These are phyloP conservation scores for Phylloporus sp. DNA, from an alignment of 768 basidiomycete genomes.

Conservation along the genomic window DNA sequence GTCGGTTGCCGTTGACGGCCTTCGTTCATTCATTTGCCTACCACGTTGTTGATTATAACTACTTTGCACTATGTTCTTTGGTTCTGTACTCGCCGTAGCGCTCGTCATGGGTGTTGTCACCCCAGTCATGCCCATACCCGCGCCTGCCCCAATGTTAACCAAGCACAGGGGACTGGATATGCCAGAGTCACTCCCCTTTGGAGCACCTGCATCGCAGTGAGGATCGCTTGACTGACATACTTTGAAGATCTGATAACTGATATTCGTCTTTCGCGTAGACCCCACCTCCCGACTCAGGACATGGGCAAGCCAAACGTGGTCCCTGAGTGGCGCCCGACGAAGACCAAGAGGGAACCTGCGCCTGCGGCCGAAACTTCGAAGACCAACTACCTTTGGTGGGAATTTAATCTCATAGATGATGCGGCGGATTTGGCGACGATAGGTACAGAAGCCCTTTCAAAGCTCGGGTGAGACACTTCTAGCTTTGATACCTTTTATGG, in stretches of 20 bases:
- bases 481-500: not conserved
- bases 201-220: not conserved
- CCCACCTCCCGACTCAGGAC: not conserved
- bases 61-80: not conserved
- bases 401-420: not conserved
- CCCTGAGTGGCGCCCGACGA: not conserved
- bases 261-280: not conserved
- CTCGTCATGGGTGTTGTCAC: not conserved
- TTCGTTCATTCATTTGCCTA: not conserved
- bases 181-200: not conserved
- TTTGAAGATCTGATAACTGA: not conserved
- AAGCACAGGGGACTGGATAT: not conserved
- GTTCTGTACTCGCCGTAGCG: not conserved
- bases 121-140: not conserved
- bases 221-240: not conserved
- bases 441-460: not conserved
- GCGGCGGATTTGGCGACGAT: not conserved
- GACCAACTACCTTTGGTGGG: not conserved
- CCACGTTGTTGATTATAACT: not conserved
- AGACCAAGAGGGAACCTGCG: not conserved
- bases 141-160: not conserved
- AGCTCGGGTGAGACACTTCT: not conserved
- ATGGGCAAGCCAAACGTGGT: not conserved
- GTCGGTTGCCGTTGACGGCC: not conserved
- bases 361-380: not conserved